A percentile compares a stretch with the other conserved stretches of the same genome.
phyloP scores from a whole-genome alignment of 2,329 filamentous ascomycete genomes.

The Talaromyces sp. region DNA sequence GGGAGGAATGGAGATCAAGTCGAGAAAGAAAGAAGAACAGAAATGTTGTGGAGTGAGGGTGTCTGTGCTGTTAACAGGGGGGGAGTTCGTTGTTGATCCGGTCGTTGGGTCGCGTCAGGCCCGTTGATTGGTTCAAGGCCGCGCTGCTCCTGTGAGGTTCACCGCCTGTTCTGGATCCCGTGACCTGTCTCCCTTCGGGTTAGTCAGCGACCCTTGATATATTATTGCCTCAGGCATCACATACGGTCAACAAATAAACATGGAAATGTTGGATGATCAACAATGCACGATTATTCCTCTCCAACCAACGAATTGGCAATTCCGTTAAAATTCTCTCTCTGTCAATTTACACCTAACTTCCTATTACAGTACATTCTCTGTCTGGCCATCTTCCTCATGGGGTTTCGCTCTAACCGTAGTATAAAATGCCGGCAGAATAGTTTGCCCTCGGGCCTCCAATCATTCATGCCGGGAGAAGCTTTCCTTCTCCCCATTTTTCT shows the following conservation, averaged over 20 bases:
- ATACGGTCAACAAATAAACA: neutral
- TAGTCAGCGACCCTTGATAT: neutral
- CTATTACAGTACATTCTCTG: too few species aligned
- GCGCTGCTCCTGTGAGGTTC: constrained; percentile 13
- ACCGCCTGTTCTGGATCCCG: constrained; percentile 24
- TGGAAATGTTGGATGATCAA: too few species aligned
- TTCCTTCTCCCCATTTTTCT: neutral
- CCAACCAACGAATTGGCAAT: too few species aligned
- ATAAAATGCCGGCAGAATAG: neutral
- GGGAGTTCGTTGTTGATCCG: constrained; percentile 38
- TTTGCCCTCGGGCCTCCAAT: neutral
- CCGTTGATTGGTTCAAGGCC: constrained; percentile 31
- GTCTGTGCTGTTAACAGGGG: constrained; percentile 42
- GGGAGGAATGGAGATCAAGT: constrained; percentile 29
- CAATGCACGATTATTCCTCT: too few species aligned
- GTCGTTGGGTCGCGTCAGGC: constrained; percentile 41
- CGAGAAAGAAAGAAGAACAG: constrained; percentile 37
- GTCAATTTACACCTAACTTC: neutral
- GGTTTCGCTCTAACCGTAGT: neutral
- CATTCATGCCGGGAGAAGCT: neutral
- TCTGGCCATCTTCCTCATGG: neutral
- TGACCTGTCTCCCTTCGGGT: constrained; percentile 1
- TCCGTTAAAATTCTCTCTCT: too few species aligned
- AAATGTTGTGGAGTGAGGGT: constrained; percentile 52
- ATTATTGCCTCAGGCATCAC: neutral